Evolutionary conservation across 78 protist species (phyloP).

Genomic region (Blattamonas nauphoetae): DNA sequence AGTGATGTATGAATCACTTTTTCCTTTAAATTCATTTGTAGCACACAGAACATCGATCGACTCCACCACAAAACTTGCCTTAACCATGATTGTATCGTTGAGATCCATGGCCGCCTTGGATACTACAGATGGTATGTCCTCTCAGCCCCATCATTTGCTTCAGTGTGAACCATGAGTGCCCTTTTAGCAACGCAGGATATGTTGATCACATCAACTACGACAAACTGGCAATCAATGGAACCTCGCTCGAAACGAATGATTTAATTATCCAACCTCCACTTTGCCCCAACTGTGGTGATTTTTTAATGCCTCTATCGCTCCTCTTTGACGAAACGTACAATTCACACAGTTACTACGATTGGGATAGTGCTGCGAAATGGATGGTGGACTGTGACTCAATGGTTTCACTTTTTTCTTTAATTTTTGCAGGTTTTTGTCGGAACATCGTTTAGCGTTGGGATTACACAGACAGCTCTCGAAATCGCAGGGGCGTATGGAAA

Average conservation of each 20-base stretch:
- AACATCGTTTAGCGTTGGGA: conserved; percentile 12
- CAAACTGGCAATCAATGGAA: not conserved
- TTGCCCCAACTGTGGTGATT: conserved; percentile 10
- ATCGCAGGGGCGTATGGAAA: not conserved
- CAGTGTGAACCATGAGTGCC: too few species aligned
- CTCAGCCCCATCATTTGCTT: too few species aligned
- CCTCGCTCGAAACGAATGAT: not conserved
- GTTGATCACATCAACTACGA: not conserved
- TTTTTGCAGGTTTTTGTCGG: too few species aligned
- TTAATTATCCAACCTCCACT: not conserved
- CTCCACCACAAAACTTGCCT: not conserved
- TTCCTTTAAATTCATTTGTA: not conserved
- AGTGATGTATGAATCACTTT: conserved; percentile 9
- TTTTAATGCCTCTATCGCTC: conserved; percentile 9
- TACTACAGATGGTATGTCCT: not conserved
- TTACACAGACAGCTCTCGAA: conserved; percentile 12
- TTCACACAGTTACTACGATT: not conserved
- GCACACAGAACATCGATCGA: conserved; percentile 22
- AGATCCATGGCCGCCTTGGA: conserved; percentile 17
- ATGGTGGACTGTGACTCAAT: not conserved
- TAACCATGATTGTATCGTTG: not conserved
- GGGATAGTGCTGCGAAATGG: conserved; percentile 6
- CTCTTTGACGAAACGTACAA: conserved; percentile 13
- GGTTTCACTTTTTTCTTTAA: too few species aligned
- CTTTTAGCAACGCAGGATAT: not conserved